phyloP scores from a whole-genome alignment of 2,329 filamentous ascomycete species.

The Metarhizium sp. region DNA sequence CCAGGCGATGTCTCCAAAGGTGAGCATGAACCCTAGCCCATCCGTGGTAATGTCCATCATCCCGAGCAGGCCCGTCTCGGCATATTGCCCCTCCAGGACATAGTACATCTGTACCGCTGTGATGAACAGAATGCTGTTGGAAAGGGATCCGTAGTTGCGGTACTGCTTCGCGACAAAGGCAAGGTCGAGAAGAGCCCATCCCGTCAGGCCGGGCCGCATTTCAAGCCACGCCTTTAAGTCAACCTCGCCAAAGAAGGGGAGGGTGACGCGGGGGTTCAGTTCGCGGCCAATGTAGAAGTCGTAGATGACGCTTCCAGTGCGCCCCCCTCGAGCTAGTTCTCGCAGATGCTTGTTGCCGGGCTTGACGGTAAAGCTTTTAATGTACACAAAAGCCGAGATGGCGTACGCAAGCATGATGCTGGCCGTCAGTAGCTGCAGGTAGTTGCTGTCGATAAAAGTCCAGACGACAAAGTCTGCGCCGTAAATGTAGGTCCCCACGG shows the following conservation, averaged over 20 bases:
- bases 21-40: constrained; percentile 86
- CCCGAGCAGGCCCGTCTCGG: constrained; percentile 75
- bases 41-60: constrained; percentile 89
- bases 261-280: constrained; percentile 71
- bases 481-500: constrained; percentile 61
- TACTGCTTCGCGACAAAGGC: constrained; percentile 82
- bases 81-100: constrained; percentile 71
- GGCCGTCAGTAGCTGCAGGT: constrained; percentile 69
- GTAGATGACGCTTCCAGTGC: constrained; percentile 74
- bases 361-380: constrained; percentile 68
- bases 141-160: constrained; percentile 67
- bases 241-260: constrained; percentile 71
- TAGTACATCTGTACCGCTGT: constrained; percentile 69
- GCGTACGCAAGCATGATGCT: constrained; percentile 66
- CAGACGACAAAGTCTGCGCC: constrained; percentile 76
- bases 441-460: constrained; percentile 85
- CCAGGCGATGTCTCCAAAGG: constrained; percentile 85
- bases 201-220: constrained; percentile 75
- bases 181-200: constrained; percentile 74
- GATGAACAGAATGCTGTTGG: constrained; percentile 74
- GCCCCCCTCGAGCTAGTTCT: constrained; percentile 69
- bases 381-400: constrained; percentile 67
- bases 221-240: constrained; percentile 87
- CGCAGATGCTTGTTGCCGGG: constrained; percentile 58
- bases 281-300: constrained; percentile 97